phyloP scores from a whole-genome alignment of 306 rosid species.

The Inga leiocalycina region DNA sequence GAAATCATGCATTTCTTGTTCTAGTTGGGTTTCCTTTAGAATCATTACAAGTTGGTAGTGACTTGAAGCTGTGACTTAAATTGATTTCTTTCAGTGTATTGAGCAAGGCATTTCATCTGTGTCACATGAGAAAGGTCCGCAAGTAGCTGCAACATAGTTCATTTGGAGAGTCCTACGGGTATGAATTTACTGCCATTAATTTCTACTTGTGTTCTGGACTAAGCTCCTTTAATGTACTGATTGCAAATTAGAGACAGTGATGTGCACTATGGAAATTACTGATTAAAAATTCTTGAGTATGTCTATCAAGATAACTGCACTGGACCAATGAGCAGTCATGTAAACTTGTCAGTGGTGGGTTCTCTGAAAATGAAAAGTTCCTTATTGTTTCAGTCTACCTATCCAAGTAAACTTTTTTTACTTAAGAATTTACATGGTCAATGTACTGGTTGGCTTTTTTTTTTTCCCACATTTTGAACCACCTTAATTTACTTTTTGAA shows the following conservation, averaged over 20 bases:
- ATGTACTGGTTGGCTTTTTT: background rate
- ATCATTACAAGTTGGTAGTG: constrained; percentile 2
- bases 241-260: background rate
- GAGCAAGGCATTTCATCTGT: constrained; percentile 49
- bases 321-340: background rate
- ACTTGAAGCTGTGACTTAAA: constrained; percentile 6
- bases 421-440: background rate
- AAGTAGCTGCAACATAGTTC: constrained; percentile 31
- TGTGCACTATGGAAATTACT: background rate
- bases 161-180: constrained; percentile 27
- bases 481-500: background rate
- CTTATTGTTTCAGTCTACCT: background rate
- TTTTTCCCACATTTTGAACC: background rate
- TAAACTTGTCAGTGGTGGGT: background rate
- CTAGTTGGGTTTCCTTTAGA: background rate
- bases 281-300: background rate
- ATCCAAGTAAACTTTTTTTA: background rate
- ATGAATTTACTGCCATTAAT: constrained; percentile 10
- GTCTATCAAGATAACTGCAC: background rate
- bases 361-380: background rate
- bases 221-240: background rate
- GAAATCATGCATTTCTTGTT: constrained; percentile 3
- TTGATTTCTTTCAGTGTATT: constrained; percentile 47
- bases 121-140: constrained; percentile 36
- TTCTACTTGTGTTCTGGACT: background rate